Conservation (phyloP, 1,139 yeast species). For the Dujonia santamariae region DNA sequence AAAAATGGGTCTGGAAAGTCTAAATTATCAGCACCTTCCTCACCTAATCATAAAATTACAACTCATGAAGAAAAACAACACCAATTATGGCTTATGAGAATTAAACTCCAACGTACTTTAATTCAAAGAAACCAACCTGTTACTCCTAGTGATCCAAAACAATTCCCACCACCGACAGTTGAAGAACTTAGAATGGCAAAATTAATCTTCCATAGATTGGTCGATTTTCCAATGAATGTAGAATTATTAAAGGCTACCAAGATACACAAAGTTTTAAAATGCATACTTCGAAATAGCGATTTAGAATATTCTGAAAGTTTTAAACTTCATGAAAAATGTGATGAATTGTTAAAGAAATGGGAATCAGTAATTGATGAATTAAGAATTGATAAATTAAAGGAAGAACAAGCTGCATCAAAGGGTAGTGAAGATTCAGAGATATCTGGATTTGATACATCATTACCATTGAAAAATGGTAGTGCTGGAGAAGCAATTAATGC, state of each 20-base stretch:
- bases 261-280: slow-evolving; percentile 52
- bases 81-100: slow-evolving; percentile 47
- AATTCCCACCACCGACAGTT: slow-evolving; percentile 41
- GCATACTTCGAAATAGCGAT: slow-evolving; percentile 40
- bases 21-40: slow-evolving; percentile 3
- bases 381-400: slow-evolving; percentile 30
- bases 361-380: slow-evolving; percentile 32
- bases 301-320: slow-evolving; percentile 46
- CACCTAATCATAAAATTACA: slow-evolving; percentile 7
- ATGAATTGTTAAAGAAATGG: slow-evolving; percentile 46
- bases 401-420: slow-evolving; percentile 9
- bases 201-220: slow-evolving; percentile 49
- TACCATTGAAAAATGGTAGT: slow-evolving; percentile 8
- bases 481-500: not conserved
- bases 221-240: slow-evolving; percentile 50
- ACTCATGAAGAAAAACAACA: slow-evolving; percentile 35
- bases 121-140: slow-evolving; percentile 44
- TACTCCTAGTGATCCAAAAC: slow-evolving; percentile 32
- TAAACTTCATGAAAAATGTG: slow-evolving; percentile 46
- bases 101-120: slow-evolving; percentile 42
- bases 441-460: slow-evolving; percentile 18
- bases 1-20: slow-evolving; percentile 1
- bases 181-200: slow-evolving; percentile 56
- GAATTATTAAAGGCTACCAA: slow-evolving; percentile 52
- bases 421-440: slow-evolving; percentile 34